A percentile compares a stretch with the other conserved stretches of the same genome.
These are phyloP conservation scores for Macrolepiota dolichaula DNA, from an alignment of 768 basidiomycete genomes.

Conservation along the genomic window DNA sequence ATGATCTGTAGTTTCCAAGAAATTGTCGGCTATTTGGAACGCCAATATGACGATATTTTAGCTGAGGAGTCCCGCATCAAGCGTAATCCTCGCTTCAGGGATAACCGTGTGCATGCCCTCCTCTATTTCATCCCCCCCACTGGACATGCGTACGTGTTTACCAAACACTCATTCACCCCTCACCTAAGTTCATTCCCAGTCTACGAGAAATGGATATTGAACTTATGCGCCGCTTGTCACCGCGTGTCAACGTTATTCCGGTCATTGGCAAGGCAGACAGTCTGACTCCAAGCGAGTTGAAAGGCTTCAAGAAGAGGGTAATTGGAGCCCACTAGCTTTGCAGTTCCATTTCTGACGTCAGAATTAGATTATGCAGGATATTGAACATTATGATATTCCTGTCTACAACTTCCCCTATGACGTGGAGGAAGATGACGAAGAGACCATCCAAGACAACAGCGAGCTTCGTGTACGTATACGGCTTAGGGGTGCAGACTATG, in stretches of 20 bases:
- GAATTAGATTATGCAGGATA: slow-evolving; percentile 95
- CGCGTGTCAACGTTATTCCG: slow-evolving; percentile 98
- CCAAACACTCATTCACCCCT: not conserved
- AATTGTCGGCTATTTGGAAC: slow-evolving; percentile 93
- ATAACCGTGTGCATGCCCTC: slow-evolving; percentile 94
- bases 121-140: slow-evolving; percentile 99
- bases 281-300: slow-evolving; percentile 88
- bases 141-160: slow-evolving; percentile 80
- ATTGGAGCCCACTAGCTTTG: slow-evolving; percentile 14
- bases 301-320: slow-evolving; percentile 93
- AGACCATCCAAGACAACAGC: slow-evolving; percentile 96
- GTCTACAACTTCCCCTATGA: slow-evolving; percentile 99
- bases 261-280: slow-evolving; percentile 97
- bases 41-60: slow-evolving; percentile 98
- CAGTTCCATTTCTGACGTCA: not conserved
- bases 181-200: slow-evolving; percentile 30
- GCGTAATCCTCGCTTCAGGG: slow-evolving; percentile 98
- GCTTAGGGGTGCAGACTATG: not conserved
- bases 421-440: slow-evolving; percentile 98
- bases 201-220: slow-evolving; percentile 99
- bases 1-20: slow-evolving; percentile 76
- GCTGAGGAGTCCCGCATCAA: slow-evolving; percentile 99
- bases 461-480: slow-evolving; percentile 74
- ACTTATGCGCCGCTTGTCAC: slow-evolving; percentile 96
- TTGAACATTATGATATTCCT: slow-evolving; percentile 96